These are phyloP conservation scores for Iris macrosiphon DNA, from an alignment of 106 monocot species.

Conservation along the genomic window DNA sequence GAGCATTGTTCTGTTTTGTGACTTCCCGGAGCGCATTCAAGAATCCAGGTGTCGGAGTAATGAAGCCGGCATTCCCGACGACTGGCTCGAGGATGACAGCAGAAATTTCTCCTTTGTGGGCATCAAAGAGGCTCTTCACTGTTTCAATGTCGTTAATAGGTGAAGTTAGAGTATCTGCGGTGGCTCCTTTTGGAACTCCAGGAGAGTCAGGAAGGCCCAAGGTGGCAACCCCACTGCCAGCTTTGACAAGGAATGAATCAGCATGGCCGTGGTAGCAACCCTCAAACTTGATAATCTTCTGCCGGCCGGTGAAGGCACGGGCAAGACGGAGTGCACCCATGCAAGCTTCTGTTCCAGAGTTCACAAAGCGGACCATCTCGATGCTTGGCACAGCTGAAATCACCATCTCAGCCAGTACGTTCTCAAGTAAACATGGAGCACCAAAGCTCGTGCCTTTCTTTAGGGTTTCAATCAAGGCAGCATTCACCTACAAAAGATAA, in stretches of 20 bases:
- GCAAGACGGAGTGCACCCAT: constrained; percentile 77
- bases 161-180: constrained; percentile 53
- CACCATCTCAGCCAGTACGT: constrained; percentile 64
- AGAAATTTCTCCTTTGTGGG: constrained; percentile 53
- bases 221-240: constrained; percentile 76
- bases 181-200: constrained; percentile 61
- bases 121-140: constrained; percentile 38
- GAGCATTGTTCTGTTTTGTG: constrained; percentile 37
- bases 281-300: constrained; percentile 68
- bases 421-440: constrained; percentile 56
- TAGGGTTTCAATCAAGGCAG: constrained; percentile 49
- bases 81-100: constrained; percentile 77
- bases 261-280: constrained; percentile 84
- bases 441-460: constrained; percentile 84
- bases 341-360: constrained; percentile 78
- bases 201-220: constrained; percentile 78
- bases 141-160: constrained; percentile 59
- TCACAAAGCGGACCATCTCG: constrained; percentile 83
- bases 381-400: constrained; percentile 71
- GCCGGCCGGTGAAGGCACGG: constrained; percentile 50
- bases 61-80: constrained; percentile 76
- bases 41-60: constrained; percentile 42
- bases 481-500: constrained; percentile 44
- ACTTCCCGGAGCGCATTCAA: constrained; percentile 43
- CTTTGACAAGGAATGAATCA: constrained; percentile 62